Conservation (phyloP, 169 alveolate species). For the Plasmodium malariae region DNA sequence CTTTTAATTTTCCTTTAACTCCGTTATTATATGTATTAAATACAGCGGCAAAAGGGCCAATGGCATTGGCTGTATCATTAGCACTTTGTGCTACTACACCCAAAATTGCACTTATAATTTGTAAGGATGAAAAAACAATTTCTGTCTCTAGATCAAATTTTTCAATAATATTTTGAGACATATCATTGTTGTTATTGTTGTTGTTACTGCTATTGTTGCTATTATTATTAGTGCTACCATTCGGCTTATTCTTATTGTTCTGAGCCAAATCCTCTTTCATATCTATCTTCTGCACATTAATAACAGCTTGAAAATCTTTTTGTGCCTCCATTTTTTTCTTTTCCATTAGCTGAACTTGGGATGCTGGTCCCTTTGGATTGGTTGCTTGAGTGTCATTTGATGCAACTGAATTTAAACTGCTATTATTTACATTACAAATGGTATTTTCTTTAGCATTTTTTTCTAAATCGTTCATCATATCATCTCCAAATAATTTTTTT, state of each 20-base stretch:
- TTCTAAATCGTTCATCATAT: constrained; percentile 30
- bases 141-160: constrained; percentile 78
- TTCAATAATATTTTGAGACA: constrained; percentile 74
- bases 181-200: constrained; percentile 18
- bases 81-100: constrained; percentile 89
- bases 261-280: not conserved
- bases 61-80: constrained; percentile 92
- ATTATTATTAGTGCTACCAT: not conserved
- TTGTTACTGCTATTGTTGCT: constrained; percentile 14
- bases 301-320: constrained; percentile 1
- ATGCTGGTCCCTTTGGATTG: not conserved
- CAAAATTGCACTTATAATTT: constrained; percentile 86
- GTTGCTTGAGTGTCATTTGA: constrained; percentile 54
- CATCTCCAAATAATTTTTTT: constrained; percentile 42
- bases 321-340: not conserved
- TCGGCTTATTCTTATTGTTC: not conserved
- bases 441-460: constrained; percentile 3
- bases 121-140: constrained; percentile 79
- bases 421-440: constrained; percentile 21
- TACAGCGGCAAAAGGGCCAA: constrained; percentile 83
- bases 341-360: not conserved
- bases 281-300: not conserved
- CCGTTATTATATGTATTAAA: constrained; percentile 76
- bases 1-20: constrained; percentile 56
- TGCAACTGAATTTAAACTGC: constrained; percentile 75